Conservation (phyloP, 2,329 filamentous ascomycete genomes). For the Kalaharituber pfeilii region DNA sequence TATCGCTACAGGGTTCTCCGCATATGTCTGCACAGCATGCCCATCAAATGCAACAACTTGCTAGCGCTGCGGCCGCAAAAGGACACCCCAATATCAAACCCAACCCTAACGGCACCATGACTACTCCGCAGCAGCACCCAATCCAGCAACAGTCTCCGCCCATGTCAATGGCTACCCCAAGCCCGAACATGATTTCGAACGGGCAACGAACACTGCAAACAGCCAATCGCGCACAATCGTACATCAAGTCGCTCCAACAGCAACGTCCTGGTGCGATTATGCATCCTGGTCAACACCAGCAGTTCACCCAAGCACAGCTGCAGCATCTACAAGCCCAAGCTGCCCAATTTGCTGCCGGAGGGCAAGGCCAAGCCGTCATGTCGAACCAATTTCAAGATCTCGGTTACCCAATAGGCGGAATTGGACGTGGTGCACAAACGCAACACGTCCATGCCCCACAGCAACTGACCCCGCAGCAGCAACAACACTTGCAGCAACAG, state of each 20-base stretch:
- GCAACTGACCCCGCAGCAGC: slow-evolving; percentile 11
- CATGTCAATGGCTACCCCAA: slow-evolving; percentile 5
- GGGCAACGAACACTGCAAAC: not conserved
- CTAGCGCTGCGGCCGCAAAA: not conserved
- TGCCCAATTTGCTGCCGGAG: not conserved
- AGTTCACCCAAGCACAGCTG: slow-evolving; percentile 7
- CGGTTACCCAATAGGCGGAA: slow-evolving; percentile 4
- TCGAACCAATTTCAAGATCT: slow-evolving; percentile 13
- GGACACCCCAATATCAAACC: not conserved
- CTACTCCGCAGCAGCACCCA: not conserved
- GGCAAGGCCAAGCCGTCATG: slow-evolving; percentile 6
- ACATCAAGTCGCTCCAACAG: slow-evolving; percentile 3
- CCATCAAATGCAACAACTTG: not conserved
- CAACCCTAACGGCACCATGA: not conserved
- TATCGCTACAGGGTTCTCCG: not conserved
- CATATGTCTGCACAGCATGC: not conserved
- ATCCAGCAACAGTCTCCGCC: slow-evolving; percentile 1
- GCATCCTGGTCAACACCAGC: slow-evolving; percentile 6
- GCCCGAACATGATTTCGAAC: slow-evolving; percentile 2
- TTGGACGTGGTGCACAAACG: slow-evolving; percentile 1
- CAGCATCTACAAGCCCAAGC: slow-evolving; percentile 1
- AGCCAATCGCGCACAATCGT: not conserved
- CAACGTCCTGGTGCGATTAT: slow-evolving; percentile 5
- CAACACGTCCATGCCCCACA: not conserved
- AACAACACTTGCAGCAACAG: slow-evolving; percentile 2